Evolutionary conservation across 441 rosid species (phyloP).

Genomic region (Pelargonium fulgidum): DNA sequence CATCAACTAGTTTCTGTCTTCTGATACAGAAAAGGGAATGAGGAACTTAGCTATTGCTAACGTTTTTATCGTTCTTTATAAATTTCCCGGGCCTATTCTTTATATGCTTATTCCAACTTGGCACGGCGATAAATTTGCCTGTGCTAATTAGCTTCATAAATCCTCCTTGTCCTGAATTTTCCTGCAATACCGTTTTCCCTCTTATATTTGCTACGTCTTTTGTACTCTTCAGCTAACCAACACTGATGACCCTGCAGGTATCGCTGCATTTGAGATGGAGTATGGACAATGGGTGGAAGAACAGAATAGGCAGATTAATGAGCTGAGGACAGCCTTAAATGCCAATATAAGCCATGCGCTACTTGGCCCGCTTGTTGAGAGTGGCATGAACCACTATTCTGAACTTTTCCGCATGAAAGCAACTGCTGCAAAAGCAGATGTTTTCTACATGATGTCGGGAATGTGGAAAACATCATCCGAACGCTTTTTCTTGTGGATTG

Average conservation of each 20-base stretch:
- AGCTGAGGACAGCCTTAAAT: slow-evolving; percentile 43
- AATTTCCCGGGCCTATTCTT: no score
- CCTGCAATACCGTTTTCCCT: slow-evolving; percentile 12
- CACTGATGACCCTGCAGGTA: slow-evolving; percentile 30
- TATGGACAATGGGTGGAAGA: slow-evolving; percentile 62
- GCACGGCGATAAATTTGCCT: no score
- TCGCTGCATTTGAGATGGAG: slow-evolving; percentile 60
- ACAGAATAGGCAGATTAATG: slow-evolving; percentile 43
- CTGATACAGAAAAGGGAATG: no score
- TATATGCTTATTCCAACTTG: no score
- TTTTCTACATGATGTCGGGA: slow-evolving; percentile 61
- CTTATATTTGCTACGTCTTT: slow-evolving; percentile 7
- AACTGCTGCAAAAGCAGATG: slow-evolving; percentile 49
- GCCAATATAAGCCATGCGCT: slow-evolving; percentile 46
- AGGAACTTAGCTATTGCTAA: no score
- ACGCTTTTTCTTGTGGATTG: slow-evolving; percentile 62
- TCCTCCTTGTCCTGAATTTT: no score
- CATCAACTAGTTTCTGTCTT: not conserved
- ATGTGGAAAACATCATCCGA: slow-evolving; percentile 60
- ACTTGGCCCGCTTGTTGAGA: slow-evolving; percentile 48
- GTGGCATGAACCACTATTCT: slow-evolving; percentile 49
- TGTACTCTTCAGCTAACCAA: slow-evolving; percentile 6
- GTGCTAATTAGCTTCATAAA: no score
- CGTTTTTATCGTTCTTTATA: no score
- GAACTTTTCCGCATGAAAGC: slow-evolving; percentile 63